Conservation (phyloP, 2,329 filamentous ascomycete species). For the Parascedosporium putredinis region DNA sequence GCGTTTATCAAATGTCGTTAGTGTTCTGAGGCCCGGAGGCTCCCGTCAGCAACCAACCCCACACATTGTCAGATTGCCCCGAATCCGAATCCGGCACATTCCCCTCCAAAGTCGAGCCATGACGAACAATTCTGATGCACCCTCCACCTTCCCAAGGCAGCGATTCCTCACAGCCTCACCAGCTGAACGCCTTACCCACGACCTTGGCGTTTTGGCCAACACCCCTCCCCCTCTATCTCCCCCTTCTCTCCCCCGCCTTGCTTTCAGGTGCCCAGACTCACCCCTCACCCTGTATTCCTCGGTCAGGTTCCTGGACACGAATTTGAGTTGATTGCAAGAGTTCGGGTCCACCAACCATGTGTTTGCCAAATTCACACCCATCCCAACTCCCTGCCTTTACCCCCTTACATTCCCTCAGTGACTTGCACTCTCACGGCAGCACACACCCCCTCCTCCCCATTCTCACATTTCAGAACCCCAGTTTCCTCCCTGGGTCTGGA, state of each 20-base stretch:
- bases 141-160: neutral
- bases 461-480: neutral
- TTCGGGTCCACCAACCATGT: no score
- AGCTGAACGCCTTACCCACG: neutral
- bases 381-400: no score
- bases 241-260: neutral
- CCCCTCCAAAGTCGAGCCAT: neutral
- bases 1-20: no score
- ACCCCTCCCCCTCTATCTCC: neutral
- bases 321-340: no score
- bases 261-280: no score
- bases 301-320: no score
- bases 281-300: no score
- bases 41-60: slow-evolving; percentile 1
- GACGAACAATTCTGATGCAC: neutral
- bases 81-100: neutral
- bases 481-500: neutral
- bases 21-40: neutral
- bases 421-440: no score
- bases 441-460: no score
- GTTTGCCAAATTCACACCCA: no score
- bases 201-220: neutral
- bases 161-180: slow-evolving; percentile 1
- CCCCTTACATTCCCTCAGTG: no score
- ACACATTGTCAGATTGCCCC: neutral